phyloP scores from a whole-genome alignment of 768 basidiomycete genomes.

The Pisolithus orientalis region DNA sequence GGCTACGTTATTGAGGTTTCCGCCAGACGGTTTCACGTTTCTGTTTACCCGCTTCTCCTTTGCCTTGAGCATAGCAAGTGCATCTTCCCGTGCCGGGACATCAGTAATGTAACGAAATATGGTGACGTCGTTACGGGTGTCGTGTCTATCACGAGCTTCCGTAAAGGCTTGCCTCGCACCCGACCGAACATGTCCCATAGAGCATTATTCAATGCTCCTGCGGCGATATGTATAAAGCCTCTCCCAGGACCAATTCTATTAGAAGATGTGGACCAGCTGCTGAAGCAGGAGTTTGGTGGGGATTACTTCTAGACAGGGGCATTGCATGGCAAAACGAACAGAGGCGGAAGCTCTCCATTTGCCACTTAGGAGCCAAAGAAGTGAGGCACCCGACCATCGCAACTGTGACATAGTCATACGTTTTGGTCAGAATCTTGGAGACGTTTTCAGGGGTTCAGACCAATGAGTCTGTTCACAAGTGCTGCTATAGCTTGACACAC shows the following conservation, averaged over 20 bases:
- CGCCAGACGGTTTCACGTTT: slow-evolving; percentile 57
- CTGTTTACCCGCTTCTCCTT: slow-evolving; percentile 74
- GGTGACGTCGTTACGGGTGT: slow-evolving; percentile 61
- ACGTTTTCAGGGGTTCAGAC: slow-evolving; percentile 73
- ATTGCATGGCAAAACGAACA: no score
- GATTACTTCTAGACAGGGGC: neutral
- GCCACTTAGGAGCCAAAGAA: neutral
- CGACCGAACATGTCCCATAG: slow-evolving; percentile 92
- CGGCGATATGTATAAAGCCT: slow-evolving; percentile 89
- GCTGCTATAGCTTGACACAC: slow-evolving; percentile 78
- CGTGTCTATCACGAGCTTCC: slow-evolving; percentile 92
- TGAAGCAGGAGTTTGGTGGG: no score
- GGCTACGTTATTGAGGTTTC: neutral
- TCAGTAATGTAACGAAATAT: slow-evolving; percentile 92
- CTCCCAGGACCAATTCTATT: slow-evolving; percentile 89
- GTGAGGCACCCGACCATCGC: slow-evolving; percentile 57
- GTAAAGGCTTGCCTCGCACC: slow-evolving; percentile 75
- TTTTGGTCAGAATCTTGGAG: slow-evolving; percentile 85
- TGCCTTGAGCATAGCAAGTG: slow-evolving; percentile 71
- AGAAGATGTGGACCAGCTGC: neutral
- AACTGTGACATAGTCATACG: slow-evolving; percentile 88
- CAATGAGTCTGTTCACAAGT: slow-evolving; percentile 76
- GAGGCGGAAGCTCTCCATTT: neutral
- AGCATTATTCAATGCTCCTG: slow-evolving; percentile 86
- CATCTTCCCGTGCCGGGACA: slow-evolving; percentile 87